Percentiles rank a stretch among this genome's conserved stretches.
Evolutionary conservation across 208 protist species (phyloP).

Genomic region (Tritrichomonas musculus): DNA sequence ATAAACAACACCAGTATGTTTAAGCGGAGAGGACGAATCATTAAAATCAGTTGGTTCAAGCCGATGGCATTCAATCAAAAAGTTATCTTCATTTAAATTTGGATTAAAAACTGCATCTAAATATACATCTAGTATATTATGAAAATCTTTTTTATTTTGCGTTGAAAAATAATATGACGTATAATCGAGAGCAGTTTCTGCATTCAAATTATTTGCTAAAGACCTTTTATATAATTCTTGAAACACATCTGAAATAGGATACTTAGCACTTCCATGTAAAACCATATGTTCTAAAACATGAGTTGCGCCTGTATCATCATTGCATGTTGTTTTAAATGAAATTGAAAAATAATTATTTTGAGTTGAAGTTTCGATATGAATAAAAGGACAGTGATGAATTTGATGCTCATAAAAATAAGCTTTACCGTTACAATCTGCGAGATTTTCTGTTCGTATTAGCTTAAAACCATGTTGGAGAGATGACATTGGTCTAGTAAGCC

Average conservation of each 20-base stretch:
- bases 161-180: constrained; percentile 48
- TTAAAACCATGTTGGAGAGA: neutral
- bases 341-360: constrained; percentile 47
- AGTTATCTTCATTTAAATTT: constrained; percentile 44
- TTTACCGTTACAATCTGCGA: neutral
- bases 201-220: constrained; percentile 52
- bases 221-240: constrained; percentile 50
- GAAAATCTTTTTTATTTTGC: constrained; percentile 48
- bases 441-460: neutral
- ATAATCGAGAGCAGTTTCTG: constrained; percentile 47
- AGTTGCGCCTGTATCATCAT: constrained; percentile 46
- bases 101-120: constrained; percentile 55
- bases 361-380: constrained; percentile 10
- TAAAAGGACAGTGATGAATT: neutral
- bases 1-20: constrained; percentile 51
- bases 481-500: neutral
- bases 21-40: constrained; percentile 31
- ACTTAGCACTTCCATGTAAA: constrained; percentile 49
- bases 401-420: neutral
- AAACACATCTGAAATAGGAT: constrained; percentile 53
- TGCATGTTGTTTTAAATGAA: constrained; percentile 44
- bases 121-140: constrained; percentile 56
- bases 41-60: neutral
- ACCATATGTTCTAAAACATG: constrained; percentile 58
- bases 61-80: constrained; percentile 44